phyloP scores from a whole-genome alignment of 2,329 filamentous ascomycete genomes.

The Penicillium palitans region DNA sequence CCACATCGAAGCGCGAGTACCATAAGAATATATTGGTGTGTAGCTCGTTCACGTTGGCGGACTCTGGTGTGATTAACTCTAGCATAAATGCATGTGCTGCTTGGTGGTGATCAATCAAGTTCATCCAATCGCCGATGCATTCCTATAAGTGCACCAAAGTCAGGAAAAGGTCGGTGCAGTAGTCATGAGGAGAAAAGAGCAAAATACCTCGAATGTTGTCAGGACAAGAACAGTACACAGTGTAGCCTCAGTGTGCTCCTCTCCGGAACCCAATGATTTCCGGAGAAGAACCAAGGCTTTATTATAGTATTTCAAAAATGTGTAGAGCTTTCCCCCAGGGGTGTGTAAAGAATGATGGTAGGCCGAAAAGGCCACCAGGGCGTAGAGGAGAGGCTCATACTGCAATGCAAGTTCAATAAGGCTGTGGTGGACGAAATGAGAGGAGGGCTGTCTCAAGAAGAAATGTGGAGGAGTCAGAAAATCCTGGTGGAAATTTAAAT shows the following conservation, averaged over 20 bases:
- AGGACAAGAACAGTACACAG: conserved; percentile 87
- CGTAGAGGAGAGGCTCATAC: conserved; percentile 81
- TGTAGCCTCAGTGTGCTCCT: conserved; percentile 70
- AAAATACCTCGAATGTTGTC: conserved; percentile 82
- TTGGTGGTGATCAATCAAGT: conserved; percentile 86
- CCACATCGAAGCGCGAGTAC: conserved; percentile 87
- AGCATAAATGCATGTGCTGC: conserved; percentile 81
- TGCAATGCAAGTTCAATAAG: conserved; percentile 71
- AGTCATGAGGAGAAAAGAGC: background rate
- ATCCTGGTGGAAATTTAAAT: conserved; percentile 74
- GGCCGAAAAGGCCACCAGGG: conserved; percentile 81
- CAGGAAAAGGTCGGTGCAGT: background rate
- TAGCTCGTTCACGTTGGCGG: conserved; percentile 68
- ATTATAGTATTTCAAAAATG: conserved; percentile 89
- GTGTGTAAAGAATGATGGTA: conserved; percentile 77
- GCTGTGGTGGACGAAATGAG: conserved; percentile 70
- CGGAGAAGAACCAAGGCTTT: conserved; percentile 78
- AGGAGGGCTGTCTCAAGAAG: conserved; percentile 68
- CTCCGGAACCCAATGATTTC: conserved; percentile 66
- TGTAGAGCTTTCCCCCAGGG: conserved; percentile 70
- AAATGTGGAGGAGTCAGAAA: conserved; percentile 83
- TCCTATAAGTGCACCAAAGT: conserved; percentile 59
- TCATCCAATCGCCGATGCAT: conserved; percentile 93
- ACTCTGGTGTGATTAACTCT: conserved; percentile 74
- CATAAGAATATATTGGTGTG: conserved; percentile 76